These are phyloP conservation scores for Teratosphaeria viscida DNA, from an alignment of 2,329 filamentous ascomycete species.

Conservation along the genomic window DNA sequence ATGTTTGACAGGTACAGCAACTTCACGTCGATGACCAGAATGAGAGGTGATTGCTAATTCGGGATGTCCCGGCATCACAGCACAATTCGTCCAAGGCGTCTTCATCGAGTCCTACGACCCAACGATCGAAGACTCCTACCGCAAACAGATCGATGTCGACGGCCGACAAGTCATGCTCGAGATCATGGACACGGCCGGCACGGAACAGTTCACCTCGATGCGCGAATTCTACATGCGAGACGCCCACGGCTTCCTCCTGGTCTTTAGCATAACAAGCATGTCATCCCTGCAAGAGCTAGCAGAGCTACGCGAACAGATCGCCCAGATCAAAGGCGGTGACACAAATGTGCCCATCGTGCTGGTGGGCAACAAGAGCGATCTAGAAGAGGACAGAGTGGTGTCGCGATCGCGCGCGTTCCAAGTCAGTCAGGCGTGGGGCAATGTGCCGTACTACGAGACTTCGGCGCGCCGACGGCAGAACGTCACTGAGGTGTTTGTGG, in stretches of 20 bases:
- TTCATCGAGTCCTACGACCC: conserved; percentile 72
- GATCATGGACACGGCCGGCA: conserved; percentile 85
- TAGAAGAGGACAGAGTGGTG: conserved; percentile 75
- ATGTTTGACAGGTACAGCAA: conserved; percentile 65
- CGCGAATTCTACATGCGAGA: conserved; percentile 86
- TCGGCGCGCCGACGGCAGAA: conserved; percentile 75
- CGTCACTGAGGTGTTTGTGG: conserved; percentile 73
- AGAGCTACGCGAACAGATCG: conserved; percentile 77
- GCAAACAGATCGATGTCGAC: conserved; percentile 62
- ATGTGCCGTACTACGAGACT: conserved; percentile 83
- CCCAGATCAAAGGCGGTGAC: conserved; percentile 81
- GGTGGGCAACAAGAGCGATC: conserved; percentile 82
- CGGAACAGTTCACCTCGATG: conserved; percentile 63
- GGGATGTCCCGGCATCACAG: conserved; percentile 35
- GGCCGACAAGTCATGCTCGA: conserved; percentile 81
- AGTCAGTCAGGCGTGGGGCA: conserved; percentile 76
- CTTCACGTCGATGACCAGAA: not conserved
- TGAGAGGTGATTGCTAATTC: not conserved
- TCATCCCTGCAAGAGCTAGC: conserved; percentile 75
- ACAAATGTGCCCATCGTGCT: conserved; percentile 59
- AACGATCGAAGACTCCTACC: conserved; percentile 52
- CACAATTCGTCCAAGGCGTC: conserved; percentile 87
- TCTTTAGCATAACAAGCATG: conserved; percentile 81
- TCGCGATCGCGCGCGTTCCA: conserved; percentile 70
- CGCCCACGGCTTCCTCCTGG: conserved; percentile 80